These are phyloP conservation scores for Candida caryicola DNA, from an alignment of 805 yeast species.

Conservation along the genomic window DNA sequence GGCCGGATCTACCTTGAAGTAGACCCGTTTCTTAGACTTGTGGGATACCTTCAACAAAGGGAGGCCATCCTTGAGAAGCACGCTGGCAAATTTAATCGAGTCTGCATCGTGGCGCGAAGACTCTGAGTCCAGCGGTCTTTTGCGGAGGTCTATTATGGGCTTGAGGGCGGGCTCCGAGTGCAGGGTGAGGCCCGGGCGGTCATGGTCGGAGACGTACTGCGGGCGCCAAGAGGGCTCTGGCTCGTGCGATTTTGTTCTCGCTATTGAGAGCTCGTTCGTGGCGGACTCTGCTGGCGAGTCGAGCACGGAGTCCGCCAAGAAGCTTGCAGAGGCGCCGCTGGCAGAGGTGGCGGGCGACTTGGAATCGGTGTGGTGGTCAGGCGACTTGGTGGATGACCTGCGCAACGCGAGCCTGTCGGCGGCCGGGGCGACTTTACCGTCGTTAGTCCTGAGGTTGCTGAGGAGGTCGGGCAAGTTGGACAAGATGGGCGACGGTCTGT, in stretches of 20 bases:
- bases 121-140: neutral
- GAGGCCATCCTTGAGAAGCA: slow-evolving; percentile 54
- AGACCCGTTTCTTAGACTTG: slow-evolving; percentile 59
- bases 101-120: neutral
- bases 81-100: slow-evolving; percentile 37
- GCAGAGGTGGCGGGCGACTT: neutral
- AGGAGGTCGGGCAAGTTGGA: slow-evolving; percentile 22
- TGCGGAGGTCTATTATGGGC: neutral
- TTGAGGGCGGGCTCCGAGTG: neutral
- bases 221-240: neutral
- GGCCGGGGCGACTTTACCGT: slow-evolving; percentile 6
- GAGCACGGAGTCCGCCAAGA: neutral
- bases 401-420: neutral
- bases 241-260: neutral
- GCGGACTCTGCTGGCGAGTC: neutral
- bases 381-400: neutral
- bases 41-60: slow-evolving; percentile 68
- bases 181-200: neutral
- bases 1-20: slow-evolving; percentile 54
- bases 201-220: neutral
- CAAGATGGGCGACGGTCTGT: slow-evolving; percentile 18
- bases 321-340: too few relatives aligned
- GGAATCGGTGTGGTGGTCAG: slow-evolving; percentile 6
- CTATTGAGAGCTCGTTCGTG: neutral
- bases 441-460: slow-evolving; percentile 22